Evolutionary conservation across 306 rosid genomes (phyloP).

Genomic region (Malus domestica): ASM211411v1 NC_041797.1:5466501-5467000

Average conservation of each 20-base stretch:
- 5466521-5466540: constrained; percentile 95
- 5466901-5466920: background rate
- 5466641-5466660: constrained; percentile 78
- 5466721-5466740: constrained; percentile 93
- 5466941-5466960: background rate
- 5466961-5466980: background rate
- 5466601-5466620: constrained; percentile 57
- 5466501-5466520: constrained; percentile 89
- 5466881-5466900: background rate
- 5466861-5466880: background rate
- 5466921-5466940: background rate
- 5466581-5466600: constrained; percentile 78
- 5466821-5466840: background rate
- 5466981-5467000: background rate
- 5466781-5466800: constrained; percentile 12
- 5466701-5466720: constrained; percentile 87
- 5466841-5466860: background rate
- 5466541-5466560: constrained; percentile 95
- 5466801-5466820: constrained; percentile 13
- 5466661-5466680: constrained; percentile 84
- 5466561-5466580: constrained; percentile 91
- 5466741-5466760: constrained; percentile 93
- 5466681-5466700: constrained; percentile 96
- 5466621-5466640: constrained; percentile 87
- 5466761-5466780: constrained; percentile 21